phyloP scores from a whole-genome alignment of 179 eudicot species.

The Silene vulgaris region DNA sequence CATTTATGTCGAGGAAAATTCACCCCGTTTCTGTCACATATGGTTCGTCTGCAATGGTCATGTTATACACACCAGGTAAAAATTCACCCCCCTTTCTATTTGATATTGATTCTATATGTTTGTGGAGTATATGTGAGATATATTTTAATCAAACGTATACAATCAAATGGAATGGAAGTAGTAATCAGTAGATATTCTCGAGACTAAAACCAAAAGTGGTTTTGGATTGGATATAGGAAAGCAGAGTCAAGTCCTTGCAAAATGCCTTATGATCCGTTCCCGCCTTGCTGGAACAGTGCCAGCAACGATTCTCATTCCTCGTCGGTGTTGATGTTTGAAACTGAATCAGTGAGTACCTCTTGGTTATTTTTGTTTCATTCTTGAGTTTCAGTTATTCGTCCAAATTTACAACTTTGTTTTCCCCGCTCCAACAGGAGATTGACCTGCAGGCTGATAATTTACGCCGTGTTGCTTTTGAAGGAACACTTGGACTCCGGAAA shows the following conservation, averaged over 20 bases:
- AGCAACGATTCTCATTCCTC: constrained; percentile 4
- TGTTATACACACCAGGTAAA: constrained; percentile 49
- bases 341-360: constrained; percentile 3
- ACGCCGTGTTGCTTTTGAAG: constrained; percentile 54
- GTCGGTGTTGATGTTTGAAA: neutral
- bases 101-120: too few relatives aligned
- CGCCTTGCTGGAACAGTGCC: neutral
- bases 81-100: neutral
- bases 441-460: constrained; percentile 49
- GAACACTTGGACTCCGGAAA: constrained; percentile 54
- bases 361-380: neutral
- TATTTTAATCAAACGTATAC: too few relatives aligned
- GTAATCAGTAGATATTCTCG: neutral
- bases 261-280: neutral
- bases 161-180: too few relatives aligned
- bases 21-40: constrained; percentile 57
- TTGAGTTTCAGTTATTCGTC: neutral
- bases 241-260: constrained; percentile 2
- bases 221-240: constrained; percentile 11
- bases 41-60: constrained; percentile 60
- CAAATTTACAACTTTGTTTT: neutral
- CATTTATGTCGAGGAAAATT: constrained; percentile 39
- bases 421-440: constrained; percentile 40
- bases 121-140: too few relatives aligned
- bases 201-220: neutral